Evolutionary conservation across 805 yeast species (phyloP).

Genomic region (Wickerhamomyces subpelliculosus): DNA sequence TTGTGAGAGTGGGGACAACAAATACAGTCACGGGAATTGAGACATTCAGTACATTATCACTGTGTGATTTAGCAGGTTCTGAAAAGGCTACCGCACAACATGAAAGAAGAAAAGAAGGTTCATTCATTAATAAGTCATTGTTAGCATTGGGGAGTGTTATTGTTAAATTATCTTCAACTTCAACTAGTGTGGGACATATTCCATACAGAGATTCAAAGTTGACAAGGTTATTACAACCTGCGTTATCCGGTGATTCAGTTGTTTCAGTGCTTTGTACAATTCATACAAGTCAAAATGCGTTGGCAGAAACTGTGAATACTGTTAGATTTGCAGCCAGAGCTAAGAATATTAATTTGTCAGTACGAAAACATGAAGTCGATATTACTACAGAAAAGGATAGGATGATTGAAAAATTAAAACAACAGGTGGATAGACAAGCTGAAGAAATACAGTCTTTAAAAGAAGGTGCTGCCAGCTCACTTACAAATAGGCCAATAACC

Average conservation of each 20-base stretch:
- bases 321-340: conserved; percentile 91
- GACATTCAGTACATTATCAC: conserved; percentile 56
- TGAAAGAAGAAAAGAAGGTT: conserved; percentile 89
- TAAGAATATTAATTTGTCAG: conserved; percentile 71
- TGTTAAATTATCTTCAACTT: conserved; percentile 47
- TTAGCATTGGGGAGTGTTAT: conserved; percentile 91
- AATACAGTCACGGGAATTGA: conserved; percentile 32
- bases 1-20: conserved; percentile 48
- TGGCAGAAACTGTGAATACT: conserved; percentile 81
- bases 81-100: conserved; percentile 63
- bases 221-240: conserved; percentile 86
- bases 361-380: conserved; percentile 40
- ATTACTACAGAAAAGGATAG: conserved; percentile 38
- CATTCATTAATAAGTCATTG: conserved; percentile 85
- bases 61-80: conserved; percentile 97
- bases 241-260: conserved; percentile 79
- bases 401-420: conserved; percentile 47
- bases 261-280: conserved; percentile 86
- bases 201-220: conserved; percentile 93
- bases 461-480: too few relatives aligned
- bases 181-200: conserved; percentile 50
- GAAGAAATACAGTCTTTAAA: conserved; percentile 40
- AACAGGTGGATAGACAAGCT: conserved; percentile 56
- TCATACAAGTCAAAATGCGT: conserved; percentile 51
- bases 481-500: neutral